Evolutionary conservation across 2,329 filamentous ascomycete species (phyloP).

Genomic region (Blastomyces percursus): DNA sequence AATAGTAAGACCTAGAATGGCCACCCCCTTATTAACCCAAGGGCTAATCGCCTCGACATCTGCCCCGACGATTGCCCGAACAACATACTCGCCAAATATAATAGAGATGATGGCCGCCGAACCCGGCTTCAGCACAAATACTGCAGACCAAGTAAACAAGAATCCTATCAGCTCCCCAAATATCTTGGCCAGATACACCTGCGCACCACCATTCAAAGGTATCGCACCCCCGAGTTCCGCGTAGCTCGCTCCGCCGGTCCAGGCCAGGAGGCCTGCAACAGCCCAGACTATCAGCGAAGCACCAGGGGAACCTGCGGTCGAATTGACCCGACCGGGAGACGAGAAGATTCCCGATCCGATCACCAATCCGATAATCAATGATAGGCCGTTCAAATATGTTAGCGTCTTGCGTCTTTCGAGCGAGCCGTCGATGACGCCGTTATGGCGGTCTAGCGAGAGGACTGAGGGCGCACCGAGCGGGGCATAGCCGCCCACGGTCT

Average conservation of each 20-base stretch:
- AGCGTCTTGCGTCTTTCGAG: slow-evolving; percentile 92
- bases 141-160: slow-evolving; percentile 91
- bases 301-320: slow-evolving; percentile 80
- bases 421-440: slow-evolving; percentile 59
- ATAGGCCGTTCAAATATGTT: slow-evolving; percentile 87
- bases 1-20: slow-evolving; percentile 59
- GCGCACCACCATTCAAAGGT: slow-evolving; percentile 84
- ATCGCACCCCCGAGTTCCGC: slow-evolving; percentile 94
- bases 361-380: slow-evolving; percentile 80
- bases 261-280: slow-evolving; percentile 81
- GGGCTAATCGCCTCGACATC: slow-evolving; percentile 68
- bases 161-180: slow-evolving; percentile 91
- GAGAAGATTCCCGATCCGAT: slow-evolving; percentile 97
- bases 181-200: slow-evolving; percentile 91
- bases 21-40: slow-evolving; percentile 86
- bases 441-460: slow-evolving; percentile 40
- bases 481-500: slow-evolving; percentile 68
- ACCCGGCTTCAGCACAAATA: slow-evolving; percentile 87
- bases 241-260: slow-evolving; percentile 92
- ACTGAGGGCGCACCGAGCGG: slow-evolving; percentile 69
- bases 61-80: slow-evolving; percentile 74
- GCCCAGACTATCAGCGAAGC: slow-evolving; percentile 85
- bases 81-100: slow-evolving; percentile 97
- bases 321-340: slow-evolving; percentile 83
- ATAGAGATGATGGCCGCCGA: slow-evolving; percentile 90